Evolutionary conservation across 169 alveolate species (phyloP), one percentile per base, ranked within the genome.

Genomic region (Pseudocohnilembus persalinus): DNA sequence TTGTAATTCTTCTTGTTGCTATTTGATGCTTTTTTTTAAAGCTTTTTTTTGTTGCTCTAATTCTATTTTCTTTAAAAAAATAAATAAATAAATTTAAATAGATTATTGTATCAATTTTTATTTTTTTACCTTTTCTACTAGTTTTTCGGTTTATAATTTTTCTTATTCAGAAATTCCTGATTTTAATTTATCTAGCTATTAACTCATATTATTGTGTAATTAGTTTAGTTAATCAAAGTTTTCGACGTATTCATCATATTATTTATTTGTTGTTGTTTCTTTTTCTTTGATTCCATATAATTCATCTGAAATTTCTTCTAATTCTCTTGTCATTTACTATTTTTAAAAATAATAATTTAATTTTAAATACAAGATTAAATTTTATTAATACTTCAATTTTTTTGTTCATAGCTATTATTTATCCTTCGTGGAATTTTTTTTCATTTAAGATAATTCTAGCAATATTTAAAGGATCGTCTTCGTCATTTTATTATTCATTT

Each of bases 31-130:
- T 28, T 29, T 35, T 49, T 79, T 79, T 29, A 34, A 15, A 30
- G 29, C 15, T 0, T 34, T 72, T 79, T 79, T 49, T 28, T 64
- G 28, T 79, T 79, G 35, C 1, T 79, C 63, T 31, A 79, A 63
- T 28, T 49, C 84, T 63, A 29, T 79, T 79, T 79, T 73, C 29
- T 33, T 49, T 49, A 24, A 79, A 49, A 24, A 49, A 28, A 63
- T 64, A 29, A 29, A 73, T 34, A 79, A 34, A 64, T 79, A 49
- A 68, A 20, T 35, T 15, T 79, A 49, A 26, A 26, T 31, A 31
- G 32, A 24, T 75, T 30, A 29, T 29, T 29, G 6, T 75, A 29
- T 6, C 30, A n/a, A 31, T 31, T 26, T 6, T 75, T 29, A 30
- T 6, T 29, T 26, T 31, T 31, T 6, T 6, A 75, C 28, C 31